These are phyloP conservation scores for Metschnikowia matae DNA, from an alignment of 805 yeast genomes.

Conservation along the genomic window DNA sequence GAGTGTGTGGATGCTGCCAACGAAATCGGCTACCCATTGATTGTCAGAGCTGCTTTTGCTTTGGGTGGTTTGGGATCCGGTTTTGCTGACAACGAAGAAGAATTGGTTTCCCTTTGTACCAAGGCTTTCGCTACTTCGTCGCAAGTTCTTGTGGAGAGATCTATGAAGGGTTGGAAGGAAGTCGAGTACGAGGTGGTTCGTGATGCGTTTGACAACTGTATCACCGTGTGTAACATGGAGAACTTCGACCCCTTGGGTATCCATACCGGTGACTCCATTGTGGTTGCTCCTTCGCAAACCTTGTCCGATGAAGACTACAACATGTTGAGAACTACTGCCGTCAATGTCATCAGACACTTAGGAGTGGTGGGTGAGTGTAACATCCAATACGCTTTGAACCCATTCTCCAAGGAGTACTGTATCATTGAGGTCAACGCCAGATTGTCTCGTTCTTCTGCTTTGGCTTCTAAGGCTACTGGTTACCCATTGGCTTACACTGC, in stretches of 20 bases:
- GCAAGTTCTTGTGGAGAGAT: constrained; percentile 90
- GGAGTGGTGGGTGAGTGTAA: constrained; percentile 99
- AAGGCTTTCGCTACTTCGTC: constrained; percentile 95
- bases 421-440: constrained; percentile 98
- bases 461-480: constrained; percentile 98
- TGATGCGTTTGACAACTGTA: constrained; percentile 95
- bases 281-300: constrained; percentile 98
- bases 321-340: constrained; percentile 97
- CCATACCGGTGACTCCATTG: constrained; percentile 98
- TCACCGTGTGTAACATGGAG: constrained; percentile 99
- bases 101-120: constrained; percentile 77
- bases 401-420: constrained; percentile 90
- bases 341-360: constrained; percentile 91
- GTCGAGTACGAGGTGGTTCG: constrained; percentile 98
- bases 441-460: constrained; percentile 96
- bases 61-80: constrained; percentile 98
- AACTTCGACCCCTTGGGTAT: constrained; percentile 97
- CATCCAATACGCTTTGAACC: constrained; percentile 94
- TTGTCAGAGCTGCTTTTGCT: constrained; percentile 96
- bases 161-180: constrained; percentile 99
- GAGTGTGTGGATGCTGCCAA: constrained; percentile 85
- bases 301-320: constrained; percentile 94
- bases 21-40: constrained; percentile 89
- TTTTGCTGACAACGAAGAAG: constrained; percentile 83
- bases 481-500: constrained; percentile 98